Conservation (phyloP, 2,329 filamentous ascomycete species). For the Trichoderma gracile region DNA sequence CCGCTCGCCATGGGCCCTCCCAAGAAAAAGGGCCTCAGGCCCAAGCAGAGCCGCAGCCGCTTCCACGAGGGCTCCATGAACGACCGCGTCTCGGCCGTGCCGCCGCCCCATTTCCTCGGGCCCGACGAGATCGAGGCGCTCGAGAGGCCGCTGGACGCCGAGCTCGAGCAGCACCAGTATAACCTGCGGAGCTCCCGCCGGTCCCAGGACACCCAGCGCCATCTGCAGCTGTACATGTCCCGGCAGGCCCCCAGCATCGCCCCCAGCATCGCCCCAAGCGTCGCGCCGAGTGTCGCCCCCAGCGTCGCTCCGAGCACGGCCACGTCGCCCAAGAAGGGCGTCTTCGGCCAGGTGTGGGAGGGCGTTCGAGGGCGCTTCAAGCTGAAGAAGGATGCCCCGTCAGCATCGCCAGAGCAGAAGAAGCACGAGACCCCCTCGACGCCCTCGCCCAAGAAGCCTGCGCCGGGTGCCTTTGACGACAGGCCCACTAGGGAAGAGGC, state of each 20-base stretch:
- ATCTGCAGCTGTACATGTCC: constrained; percentile 22
- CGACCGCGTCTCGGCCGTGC: constrained; percentile 70
- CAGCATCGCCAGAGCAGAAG: constrained; percentile 31
- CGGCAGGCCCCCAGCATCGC: not conserved
- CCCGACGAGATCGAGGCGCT: constrained; percentile 38
- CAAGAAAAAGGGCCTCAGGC: constrained; percentile 38
- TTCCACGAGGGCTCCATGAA: constrained; percentile 86
- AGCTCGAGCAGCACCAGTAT: constrained; percentile 16
- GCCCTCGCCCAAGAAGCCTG: not conserved
- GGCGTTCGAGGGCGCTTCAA: constrained; percentile 40
- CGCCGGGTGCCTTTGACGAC: constrained; percentile 26
- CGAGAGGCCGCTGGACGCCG: constrained; percentile 33
- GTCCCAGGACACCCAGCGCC: constrained; percentile 14
- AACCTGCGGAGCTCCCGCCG: constrained; percentile 8
- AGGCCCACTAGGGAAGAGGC: constrained; percentile 51
- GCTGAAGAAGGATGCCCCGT: constrained; percentile 32
- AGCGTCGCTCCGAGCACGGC: constrained; percentile 10
- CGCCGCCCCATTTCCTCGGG: constrained; percentile 67
- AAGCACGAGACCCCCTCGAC: constrained; percentile 23
- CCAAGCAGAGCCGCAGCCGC: constrained; percentile 46
- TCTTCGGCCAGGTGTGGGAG: constrained; percentile 44
- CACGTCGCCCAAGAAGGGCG: constrained; percentile 30
- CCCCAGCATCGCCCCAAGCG: constrained; percentile 3
- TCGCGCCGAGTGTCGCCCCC: constrained; percentile 8
- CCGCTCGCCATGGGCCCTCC: constrained; percentile 35